A percentile compares a stretch with the other conserved stretches of the same genome.
Evolutionary conservation across 164 flowering plant species (phyloP).

Genomic region (Nelumbo lutea): DNA sequence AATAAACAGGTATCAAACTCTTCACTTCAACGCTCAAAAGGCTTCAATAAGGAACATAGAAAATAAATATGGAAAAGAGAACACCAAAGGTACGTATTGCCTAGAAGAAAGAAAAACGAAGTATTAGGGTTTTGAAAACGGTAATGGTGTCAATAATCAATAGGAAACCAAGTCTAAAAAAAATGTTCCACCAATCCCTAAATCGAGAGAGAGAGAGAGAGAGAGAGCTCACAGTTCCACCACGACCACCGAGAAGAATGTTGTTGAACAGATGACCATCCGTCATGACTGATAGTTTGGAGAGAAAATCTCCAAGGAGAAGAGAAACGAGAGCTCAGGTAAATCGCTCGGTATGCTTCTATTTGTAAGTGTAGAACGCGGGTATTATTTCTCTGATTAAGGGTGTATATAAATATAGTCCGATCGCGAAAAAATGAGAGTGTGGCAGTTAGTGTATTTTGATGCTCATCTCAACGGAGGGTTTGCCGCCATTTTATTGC

Average conservation of each 20-base stretch:
- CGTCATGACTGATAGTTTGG: slow-evolving; percentile 37
- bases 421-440: no score
- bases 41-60: no score
- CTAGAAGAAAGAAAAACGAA: not conserved
- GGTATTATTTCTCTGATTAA: no score
- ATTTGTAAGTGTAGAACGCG: no score
- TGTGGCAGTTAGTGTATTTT: no score
- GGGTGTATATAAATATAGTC: no score
- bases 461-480: no score
- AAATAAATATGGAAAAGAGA: no score
- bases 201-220: slow-evolving; percentile 4
- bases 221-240: slow-evolving; percentile 62
- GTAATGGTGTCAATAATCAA: slow-evolving; percentile 4
- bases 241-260: slow-evolving; percentile 86
- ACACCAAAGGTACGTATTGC: no score
- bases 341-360: not conserved
- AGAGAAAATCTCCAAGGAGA: not conserved
- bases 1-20: no score
- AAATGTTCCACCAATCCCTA: not conserved
- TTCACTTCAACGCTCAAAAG: no score
- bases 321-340: not conserved
- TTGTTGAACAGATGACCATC: slow-evolving; percentile 78
- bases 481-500: no score
- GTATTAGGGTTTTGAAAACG: slow-evolving; percentile 3
- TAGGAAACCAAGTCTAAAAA: not conserved